Percentiles rank a stretch among this genome's conserved stretches.
Conservation (phyloP, 768 basidiomycete species). For the Mycena filopes region DNA sequence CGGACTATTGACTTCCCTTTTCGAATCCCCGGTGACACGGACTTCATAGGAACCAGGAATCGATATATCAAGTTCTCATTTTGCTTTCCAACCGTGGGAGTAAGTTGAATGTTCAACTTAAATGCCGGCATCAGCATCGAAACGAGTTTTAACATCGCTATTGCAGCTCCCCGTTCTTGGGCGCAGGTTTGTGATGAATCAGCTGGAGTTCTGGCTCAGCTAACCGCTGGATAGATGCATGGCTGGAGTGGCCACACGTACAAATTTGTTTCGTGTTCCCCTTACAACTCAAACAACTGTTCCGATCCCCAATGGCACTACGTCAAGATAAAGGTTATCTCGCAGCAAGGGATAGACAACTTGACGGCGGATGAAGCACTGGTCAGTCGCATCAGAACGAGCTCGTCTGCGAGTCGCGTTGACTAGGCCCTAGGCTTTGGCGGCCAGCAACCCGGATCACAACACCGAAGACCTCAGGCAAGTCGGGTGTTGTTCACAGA, state of each 20-base stretch:
- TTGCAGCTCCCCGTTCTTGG: slow-evolving; percentile 29
- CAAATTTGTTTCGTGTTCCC: slow-evolving; percentile 28
- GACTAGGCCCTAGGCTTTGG: not conserved
- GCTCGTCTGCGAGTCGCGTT: no score
- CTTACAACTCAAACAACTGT: no score
- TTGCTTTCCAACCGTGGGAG: slow-evolving; percentile 32
- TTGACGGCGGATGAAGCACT: slow-evolving; percentile 24
- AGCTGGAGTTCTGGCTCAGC: not conserved
- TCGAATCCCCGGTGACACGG: not conserved
- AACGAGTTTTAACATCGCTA: not conserved
- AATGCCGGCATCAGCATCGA: no score
- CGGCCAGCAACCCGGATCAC: slow-evolving; percentile 20
- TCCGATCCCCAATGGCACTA: slow-evolving; percentile 32
- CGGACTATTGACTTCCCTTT: not conserved
- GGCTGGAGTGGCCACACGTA: slow-evolving; percentile 33
- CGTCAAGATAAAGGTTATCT: slow-evolving; percentile 24
- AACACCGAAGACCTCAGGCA: slow-evolving; percentile 29
- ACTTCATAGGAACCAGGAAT: slow-evolving; percentile 28
- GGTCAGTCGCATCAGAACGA: not conserved
- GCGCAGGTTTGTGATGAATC: slow-evolving; percentile 18
- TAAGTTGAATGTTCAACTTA: not conserved
- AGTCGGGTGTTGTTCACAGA: not conserved
- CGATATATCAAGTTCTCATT: slow-evolving; percentile 30
- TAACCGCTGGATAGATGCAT: slow-evolving; percentile 23
- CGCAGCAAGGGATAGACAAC: slow-evolving; percentile 25